Conservation (phyloP, 495 filamentous ascomycete species). For the Penicillium dipodomyicola region DNA sequence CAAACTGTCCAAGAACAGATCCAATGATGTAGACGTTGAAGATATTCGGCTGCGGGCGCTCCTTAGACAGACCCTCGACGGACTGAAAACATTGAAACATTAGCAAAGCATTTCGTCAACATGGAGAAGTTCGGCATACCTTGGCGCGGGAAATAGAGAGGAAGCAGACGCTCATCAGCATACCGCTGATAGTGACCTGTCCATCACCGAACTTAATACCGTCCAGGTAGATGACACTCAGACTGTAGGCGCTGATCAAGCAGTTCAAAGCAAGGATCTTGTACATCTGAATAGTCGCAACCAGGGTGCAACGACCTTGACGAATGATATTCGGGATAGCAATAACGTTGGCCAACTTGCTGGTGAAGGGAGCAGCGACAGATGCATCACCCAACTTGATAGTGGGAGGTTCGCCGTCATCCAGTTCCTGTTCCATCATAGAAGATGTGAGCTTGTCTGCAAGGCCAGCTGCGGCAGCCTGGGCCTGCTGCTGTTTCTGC, state of each 20-base stretch:
- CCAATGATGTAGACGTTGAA: slow-evolving; percentile 99
- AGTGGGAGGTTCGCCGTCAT: slow-evolving; percentile 86
- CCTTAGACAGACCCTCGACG: slow-evolving; percentile 93
- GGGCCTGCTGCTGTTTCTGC: slow-evolving; percentile 60
- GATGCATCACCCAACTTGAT: slow-evolving; percentile 98
- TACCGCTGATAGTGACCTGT: slow-evolving; percentile 97
- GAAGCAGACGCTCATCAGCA: slow-evolving; percentile 99
- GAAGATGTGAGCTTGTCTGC: slow-evolving; percentile 83
- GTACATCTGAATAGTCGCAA: slow-evolving; percentile 99
- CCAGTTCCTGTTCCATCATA: slow-evolving; percentile 88
- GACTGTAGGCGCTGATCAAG: slow-evolving; percentile 95
- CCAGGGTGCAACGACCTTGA: slow-evolving; percentile 93
- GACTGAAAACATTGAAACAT: slow-evolving; percentile 48
- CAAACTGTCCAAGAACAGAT: slow-evolving; percentile 95
- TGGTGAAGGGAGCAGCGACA: slow-evolving; percentile 94
- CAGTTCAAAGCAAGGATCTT: slow-evolving; percentile 99
- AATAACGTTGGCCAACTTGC: slow-evolving; percentile 94
- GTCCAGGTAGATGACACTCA: slow-evolving; percentile 93
- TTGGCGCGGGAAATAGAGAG: slow-evolving; percentile 92
- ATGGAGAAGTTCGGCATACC: slow-evolving; percentile 42
- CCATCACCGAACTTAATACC: slow-evolving; percentile 99
- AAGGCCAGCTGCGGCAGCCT: slow-evolving; percentile 68
- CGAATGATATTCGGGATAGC: slow-evolving; percentile 98
- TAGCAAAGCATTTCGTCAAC: slow-evolving; percentile 14
- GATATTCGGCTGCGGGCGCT: slow-evolving; percentile 96